These are phyloP conservation scores for Hypoxylon sp. DNA, from an alignment of 2,329 filamentous ascomycete genomes.

Conservation along the genomic window DNA sequence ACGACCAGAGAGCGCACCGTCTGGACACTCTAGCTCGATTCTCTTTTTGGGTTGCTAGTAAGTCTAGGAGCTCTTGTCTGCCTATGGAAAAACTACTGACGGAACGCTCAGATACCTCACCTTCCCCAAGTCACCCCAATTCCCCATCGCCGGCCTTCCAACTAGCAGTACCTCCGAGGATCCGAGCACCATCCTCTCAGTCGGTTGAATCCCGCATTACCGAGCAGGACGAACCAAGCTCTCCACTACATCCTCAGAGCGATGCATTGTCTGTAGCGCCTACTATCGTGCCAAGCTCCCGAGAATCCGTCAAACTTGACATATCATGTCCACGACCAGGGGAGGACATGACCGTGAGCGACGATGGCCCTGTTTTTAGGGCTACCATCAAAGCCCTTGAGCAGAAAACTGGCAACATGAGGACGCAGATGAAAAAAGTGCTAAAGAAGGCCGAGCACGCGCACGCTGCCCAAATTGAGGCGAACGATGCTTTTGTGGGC, in stretches of 20 bases:
- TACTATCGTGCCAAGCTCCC: slow-evolving; percentile 42
- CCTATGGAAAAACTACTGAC: slow-evolving; percentile 37
- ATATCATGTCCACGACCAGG: slow-evolving; percentile 86
- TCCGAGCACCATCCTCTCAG: slow-evolving; percentile 87
- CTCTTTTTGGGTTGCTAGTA: slow-evolving; percentile 94
- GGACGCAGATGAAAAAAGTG: slow-evolving; percentile 94
- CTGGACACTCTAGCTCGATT: slow-evolving; percentile 91
- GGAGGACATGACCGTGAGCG: slow-evolving; percentile 85
- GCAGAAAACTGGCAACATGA: slow-evolving; percentile 96
- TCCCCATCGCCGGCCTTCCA: slow-evolving; percentile 81
- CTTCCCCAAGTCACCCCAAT: slow-evolving; percentile 68
- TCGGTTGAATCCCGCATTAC: slow-evolving; percentile 88
- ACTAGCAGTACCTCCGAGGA: slow-evolving; percentile 78
- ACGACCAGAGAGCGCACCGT: slow-evolving; percentile 91
- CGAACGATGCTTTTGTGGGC: slow-evolving; percentile 85
- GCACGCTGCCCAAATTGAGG: slow-evolving; percentile 80
- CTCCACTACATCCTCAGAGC: slow-evolving; percentile 60
- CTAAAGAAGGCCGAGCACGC: slow-evolving; percentile 94
- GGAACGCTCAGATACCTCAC: slow-evolving; percentile 57
- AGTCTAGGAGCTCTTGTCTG: slow-evolving; percentile 46
- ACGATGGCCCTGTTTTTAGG: slow-evolving; percentile 94
- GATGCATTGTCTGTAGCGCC: slow-evolving; percentile 53
- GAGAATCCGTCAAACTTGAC: slow-evolving; percentile 82
- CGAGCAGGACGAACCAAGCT: slow-evolving; percentile 74
- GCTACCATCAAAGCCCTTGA: slow-evolving; percentile 97